These are phyloP conservation scores for Hypoxylon sp. DNA, from an alignment of 2,329 filamentous ascomycete genomes.

Conservation along the genomic window DNA sequence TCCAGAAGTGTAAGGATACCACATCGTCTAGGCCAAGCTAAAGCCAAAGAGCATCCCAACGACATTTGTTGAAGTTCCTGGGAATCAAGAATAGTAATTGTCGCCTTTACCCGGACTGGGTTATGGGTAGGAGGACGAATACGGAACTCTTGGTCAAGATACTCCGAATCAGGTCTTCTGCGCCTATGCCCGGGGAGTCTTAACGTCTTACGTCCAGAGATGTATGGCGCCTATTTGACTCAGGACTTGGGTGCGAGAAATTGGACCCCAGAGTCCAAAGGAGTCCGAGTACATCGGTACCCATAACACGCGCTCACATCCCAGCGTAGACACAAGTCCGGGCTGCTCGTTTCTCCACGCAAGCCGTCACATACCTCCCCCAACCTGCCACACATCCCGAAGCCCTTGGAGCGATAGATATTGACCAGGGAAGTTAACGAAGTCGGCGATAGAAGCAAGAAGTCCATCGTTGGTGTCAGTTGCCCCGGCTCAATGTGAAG, in stretches of 20 bases:
- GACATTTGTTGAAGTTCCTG: neutral
- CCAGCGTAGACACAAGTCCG: neutral
- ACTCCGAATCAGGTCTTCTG: neutral
- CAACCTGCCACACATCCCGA: neutral
- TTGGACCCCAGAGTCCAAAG: neutral
- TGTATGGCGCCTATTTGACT: neutral
- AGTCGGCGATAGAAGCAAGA: conserved; percentile 7
- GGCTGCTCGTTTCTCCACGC: conserved; percentile 1
- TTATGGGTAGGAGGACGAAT: neutral
- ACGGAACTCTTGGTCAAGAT: neutral
- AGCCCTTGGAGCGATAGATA: conserved; percentile 6
- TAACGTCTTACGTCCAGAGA: neutral
- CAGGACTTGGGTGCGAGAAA: neutral
- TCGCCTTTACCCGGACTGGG: neutral
- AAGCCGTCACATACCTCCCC: neutral
- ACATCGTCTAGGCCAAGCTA: neutral
- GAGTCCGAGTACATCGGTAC: neutral
- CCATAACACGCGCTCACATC: neutral
- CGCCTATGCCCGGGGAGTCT: neutral
- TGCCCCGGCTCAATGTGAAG: conserved; percentile 3
- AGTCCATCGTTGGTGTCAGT: conserved; percentile 21
- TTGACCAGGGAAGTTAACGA: neutral
- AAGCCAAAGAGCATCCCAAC: neutral
- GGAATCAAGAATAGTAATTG: neutral
- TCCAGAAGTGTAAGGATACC: neutral